These are phyloP conservation scores for Sporothrix dimorphospora DNA, from an alignment of 2,329 filamentous ascomycete species.

Conservation along the genomic window DNA sequence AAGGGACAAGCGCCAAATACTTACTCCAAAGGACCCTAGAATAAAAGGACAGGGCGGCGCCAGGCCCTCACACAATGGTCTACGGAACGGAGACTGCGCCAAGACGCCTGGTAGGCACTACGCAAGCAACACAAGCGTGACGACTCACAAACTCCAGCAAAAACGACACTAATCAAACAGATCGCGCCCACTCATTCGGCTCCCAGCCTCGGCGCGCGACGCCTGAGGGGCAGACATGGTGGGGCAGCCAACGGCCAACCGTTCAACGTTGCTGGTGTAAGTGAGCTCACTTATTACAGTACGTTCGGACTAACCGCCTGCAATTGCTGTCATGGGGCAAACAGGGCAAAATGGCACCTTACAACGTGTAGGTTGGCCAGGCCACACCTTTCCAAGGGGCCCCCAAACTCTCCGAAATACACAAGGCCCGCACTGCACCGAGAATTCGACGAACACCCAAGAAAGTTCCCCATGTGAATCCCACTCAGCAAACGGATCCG, in stretches of 20 bases:
- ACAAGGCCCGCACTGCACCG: not conserved
- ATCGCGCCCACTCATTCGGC: not conserved
- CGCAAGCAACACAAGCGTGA: not conserved
- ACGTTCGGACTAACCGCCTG: not conserved
- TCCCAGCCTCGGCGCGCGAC: not conserved
- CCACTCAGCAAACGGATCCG: not conserved
- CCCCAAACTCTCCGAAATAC: not conserved
- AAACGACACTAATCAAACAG: not conserved
- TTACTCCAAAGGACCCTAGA: too few species aligned
- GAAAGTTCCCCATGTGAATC: not conserved
- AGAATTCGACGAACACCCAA: not conserved
- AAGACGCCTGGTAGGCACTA: too few species aligned
- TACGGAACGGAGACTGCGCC: too few species aligned
- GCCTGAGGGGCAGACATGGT: not conserved
- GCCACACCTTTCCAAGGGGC: too few species aligned
- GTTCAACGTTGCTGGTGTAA: conserved; percentile 12
- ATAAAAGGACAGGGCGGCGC: too few species aligned
- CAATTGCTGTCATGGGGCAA: not conserved
- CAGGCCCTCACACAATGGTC: too few species aligned
- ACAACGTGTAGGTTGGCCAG: not conserved
- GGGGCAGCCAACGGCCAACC: not conserved
- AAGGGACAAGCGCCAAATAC: too few species aligned
- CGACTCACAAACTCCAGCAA: not conserved
- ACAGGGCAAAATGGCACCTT: not conserved
- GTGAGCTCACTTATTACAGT: not conserved